Percentiles rank a stretch among this genome's conserved stretches.
Conservation (phyloP, 306 rosid genomes). For the Lathyrus tuberosus region DNA sequence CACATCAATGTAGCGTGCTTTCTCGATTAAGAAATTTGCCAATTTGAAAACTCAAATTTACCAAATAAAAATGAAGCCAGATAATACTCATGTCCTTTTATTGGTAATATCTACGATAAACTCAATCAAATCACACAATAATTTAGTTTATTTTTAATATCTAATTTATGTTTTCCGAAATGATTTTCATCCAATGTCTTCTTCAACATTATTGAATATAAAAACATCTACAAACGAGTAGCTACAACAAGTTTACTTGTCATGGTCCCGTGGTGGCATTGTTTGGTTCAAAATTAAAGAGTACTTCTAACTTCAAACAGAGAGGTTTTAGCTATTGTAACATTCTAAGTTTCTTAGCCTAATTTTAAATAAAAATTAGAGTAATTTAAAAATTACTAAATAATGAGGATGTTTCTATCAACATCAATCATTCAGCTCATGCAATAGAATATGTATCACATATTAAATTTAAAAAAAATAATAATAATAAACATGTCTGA, state of each 20-base stretch:
- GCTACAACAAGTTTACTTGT: not conserved
- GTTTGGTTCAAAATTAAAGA: not conserved
- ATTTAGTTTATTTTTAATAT: not conserved
- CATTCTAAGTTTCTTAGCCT: no score
- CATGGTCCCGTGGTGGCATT: slow-evolving; percentile 16
- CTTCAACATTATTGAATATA: not conserved
- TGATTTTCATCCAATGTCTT: slow-evolving; percentile 29
- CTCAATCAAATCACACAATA: not conserved
- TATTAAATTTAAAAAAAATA: no score
- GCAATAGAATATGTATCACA: no score
- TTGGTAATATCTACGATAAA: slow-evolving; percentile 1
- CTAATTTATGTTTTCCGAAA: not conserved
- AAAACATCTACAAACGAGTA: not conserved
- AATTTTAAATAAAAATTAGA: no score
- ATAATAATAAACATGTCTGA: no score
- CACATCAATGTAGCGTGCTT: no score
- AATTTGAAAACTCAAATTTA: no score
- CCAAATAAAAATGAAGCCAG: not conserved
- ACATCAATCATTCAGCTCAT: no score
- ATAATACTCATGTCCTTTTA: not conserved
- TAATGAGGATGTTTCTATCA: no score
- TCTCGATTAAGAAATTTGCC: no score
- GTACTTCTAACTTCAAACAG: not conserved
- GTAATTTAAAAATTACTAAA: no score
- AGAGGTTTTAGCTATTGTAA: no score